Evolutionary conservation across 2,329 filamentous ascomycete genomes (phyloP), one percentile per base, ranked within the genome.

Genomic region (Graphiopsis chlorocephala): DNA sequence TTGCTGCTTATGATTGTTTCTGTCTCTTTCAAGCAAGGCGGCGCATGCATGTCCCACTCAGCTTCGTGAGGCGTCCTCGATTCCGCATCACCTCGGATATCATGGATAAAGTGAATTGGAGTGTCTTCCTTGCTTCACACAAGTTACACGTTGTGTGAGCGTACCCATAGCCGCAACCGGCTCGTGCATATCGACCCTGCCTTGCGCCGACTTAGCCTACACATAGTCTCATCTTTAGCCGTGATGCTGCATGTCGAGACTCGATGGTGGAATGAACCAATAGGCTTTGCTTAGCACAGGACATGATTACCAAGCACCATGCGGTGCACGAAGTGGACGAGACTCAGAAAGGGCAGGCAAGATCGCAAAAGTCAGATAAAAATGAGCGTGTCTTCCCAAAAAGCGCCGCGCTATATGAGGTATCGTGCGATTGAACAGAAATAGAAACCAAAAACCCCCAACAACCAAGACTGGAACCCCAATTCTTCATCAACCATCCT

Each of bases 361-460:
- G 8, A 45, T 45, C 38, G 8, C 38, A 20, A 45, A 38, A 52
- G 25, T 28, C 47, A n/a, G 17, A 26, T 28, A 28, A 17, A 14
- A 28, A 28, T 28, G 14, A 7, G 26, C 25, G 25, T 52, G 10
- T 52, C 17, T 28, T 28, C 48, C 26, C 48, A 52, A 28, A 56
- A 25, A 38, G 47, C 48, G 60, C 31, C 23, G 25, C 60, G 60
- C 60, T 62, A 62, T 55, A 25, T 55, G 25, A 42, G 60, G 48
- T 62, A 62, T 62, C 47, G 25, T 62, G 60, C 60, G 48, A 55
- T 55, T 55, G 33, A 62, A 55, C 33, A 53, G 31, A 35, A 61
- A 38, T 20, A 38, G 10, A 35, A 42, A 33, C 38, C 53, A 23
- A 58, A 28, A 38, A 29, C 1, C 3, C 15, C 25, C 47, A 53